Evolutionary conservation across 2,329 filamentous ascomycete species (phyloP).

Genomic region (Alternaria tenuissima): DNA sequence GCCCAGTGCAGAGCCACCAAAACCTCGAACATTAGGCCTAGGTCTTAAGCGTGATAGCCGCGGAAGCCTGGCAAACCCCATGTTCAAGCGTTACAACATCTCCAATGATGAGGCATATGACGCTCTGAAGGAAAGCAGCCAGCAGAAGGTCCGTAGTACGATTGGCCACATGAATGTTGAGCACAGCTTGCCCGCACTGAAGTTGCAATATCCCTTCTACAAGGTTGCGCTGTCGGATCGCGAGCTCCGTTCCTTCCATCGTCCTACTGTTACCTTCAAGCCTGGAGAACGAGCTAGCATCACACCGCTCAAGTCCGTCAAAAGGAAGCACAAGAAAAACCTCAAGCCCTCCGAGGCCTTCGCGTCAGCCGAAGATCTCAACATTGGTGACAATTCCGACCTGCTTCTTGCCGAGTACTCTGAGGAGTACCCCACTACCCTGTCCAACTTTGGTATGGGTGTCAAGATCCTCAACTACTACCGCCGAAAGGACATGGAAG

Average conservation of each 20-base stretch:
- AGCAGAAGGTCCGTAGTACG: conserved; percentile 92
- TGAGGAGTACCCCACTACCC: conserved; percentile 87
- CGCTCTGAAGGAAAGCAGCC: conserved; percentile 93
- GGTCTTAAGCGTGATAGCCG: conserved; percentile 73
- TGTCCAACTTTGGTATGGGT: conserved; percentile 98
- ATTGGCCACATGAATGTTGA: conserved; percentile 92
- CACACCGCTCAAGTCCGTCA: conserved; percentile 72
- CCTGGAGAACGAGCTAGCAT: conserved; percentile 75
- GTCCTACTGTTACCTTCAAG: conserved; percentile 78
- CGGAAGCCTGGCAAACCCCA: conserved; percentile 73
- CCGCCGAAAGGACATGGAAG: conserved; percentile 79
- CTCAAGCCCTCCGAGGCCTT: conserved; percentile 82
- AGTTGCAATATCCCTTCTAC: conserved; percentile 95
- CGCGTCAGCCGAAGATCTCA: conserved; percentile 80
- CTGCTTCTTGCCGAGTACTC: conserved; percentile 93
- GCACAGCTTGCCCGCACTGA: conserved; percentile 89
- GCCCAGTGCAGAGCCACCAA: conserved; percentile 68
- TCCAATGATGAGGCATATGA: conserved; percentile 98
- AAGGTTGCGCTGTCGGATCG: conserved; percentile 79
- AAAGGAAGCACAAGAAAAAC: conserved; percentile 81
- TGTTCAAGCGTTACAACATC: conserved; percentile 88
- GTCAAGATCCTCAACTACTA: conserved; percentile 97
- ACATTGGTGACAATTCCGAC: conserved; percentile 86
- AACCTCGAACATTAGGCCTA: conserved; percentile 56
- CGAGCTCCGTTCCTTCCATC: conserved; percentile 83